Evolutionary conservation across 2,329 filamentous ascomycete genomes (phyloP).

Genomic region (Ophiostoma angusticollis): DNA sequence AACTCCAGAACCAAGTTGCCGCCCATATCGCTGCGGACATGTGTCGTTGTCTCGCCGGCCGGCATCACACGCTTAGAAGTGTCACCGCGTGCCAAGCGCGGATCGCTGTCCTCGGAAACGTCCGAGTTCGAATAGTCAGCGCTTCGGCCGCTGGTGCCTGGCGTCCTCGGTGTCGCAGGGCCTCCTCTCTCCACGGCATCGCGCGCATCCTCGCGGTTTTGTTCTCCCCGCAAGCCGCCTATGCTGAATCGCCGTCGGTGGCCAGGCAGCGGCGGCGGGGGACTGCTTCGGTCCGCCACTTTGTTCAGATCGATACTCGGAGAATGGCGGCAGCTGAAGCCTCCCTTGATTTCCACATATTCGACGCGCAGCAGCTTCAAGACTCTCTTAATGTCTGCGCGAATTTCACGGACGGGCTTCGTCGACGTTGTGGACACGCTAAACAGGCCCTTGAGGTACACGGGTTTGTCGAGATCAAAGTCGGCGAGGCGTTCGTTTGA

Average conservation of each 20-base stretch:
- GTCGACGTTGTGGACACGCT: constrained; percentile 94
- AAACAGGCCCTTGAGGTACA: constrained; percentile 91
- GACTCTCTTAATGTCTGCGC: constrained; percentile 81
- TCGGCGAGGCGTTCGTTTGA: constrained; percentile 51
- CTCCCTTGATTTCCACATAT: constrained; percentile 82
- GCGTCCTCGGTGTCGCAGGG: constrained; percentile 35
- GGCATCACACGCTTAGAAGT: constrained; percentile 28
- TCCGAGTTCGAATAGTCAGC: constrained; percentile 77
- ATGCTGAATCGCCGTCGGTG: constrained; percentile 77
- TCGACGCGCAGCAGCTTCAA: constrained; percentile 80
- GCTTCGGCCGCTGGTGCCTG: constrained; percentile 32
- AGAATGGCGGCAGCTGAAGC: constrained; percentile 77
- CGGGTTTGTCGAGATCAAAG: constrained; percentile 78
- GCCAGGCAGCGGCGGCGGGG: constrained; percentile 35
- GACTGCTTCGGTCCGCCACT: constrained; percentile 53
- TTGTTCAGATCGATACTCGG: constrained; percentile 82
- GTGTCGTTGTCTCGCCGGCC: constrained; percentile 79
- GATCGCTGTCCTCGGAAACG: constrained; percentile 63
- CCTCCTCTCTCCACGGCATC: constrained; percentile 40
- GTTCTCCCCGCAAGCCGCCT: constrained; percentile 51
- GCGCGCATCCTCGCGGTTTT: constrained; percentile 47
- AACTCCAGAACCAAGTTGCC: constrained; percentile 77
- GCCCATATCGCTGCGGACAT: constrained; percentile 80
- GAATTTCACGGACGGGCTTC: constrained; percentile 75
- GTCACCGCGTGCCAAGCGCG: constrained; percentile 35